These are phyloP conservation scores for Strobilomyces dryophilus DNA, from an alignment of 768 basidiomycete species.

Conservation along the genomic window DNA sequence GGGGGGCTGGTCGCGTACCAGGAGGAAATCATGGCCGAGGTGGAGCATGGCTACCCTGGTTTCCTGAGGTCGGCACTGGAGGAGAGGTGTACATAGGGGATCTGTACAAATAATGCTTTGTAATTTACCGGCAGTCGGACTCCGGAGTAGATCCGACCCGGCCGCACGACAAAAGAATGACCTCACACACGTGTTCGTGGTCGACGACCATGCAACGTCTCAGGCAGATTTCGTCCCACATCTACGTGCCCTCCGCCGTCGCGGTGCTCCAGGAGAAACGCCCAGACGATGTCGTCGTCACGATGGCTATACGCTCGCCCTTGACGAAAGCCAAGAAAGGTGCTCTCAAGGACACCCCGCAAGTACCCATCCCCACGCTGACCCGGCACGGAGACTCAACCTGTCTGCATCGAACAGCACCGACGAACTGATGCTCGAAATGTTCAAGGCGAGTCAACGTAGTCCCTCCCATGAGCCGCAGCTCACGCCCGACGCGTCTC, in stretches of 20 bases:
- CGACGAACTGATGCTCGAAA: constrained; percentile 78
- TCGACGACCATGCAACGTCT: constrained; percentile 54
- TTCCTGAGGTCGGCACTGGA: constrained; percentile 1
- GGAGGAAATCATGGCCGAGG: constrained; percentile 2
- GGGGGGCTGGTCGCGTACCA: constrained; percentile 1
- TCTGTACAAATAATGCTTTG: too few relatives aligned
- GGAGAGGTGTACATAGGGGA: neutral
- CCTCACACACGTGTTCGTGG: neutral
- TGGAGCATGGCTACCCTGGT: constrained; percentile 9
- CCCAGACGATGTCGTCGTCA: constrained; percentile 79
- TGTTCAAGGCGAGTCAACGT: constrained; percentile 56
- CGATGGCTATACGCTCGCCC: constrained; percentile 74
- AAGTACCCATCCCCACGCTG: constrained; percentile 17
- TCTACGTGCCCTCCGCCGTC: constrained; percentile 44
- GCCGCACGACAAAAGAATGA: neutral
- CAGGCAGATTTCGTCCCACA: constrained; percentile 60
- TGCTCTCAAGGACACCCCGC: constrained; percentile 67
- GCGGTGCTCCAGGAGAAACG: constrained; percentile 52
- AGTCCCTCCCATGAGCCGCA: neutral
- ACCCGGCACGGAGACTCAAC: constrained; percentile 8
- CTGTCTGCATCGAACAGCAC: constrained; percentile 39
- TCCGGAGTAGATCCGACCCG: neutral
- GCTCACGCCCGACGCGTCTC: neutral
- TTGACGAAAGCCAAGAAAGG: constrained; percentile 76
- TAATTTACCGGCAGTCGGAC: neutral